Evolutionary conservation across 495 filamentous ascomycete genomes (phyloP), one percentile per base, ranked within the genome.

Genomic region (Ramalina intermedia): DNA sequence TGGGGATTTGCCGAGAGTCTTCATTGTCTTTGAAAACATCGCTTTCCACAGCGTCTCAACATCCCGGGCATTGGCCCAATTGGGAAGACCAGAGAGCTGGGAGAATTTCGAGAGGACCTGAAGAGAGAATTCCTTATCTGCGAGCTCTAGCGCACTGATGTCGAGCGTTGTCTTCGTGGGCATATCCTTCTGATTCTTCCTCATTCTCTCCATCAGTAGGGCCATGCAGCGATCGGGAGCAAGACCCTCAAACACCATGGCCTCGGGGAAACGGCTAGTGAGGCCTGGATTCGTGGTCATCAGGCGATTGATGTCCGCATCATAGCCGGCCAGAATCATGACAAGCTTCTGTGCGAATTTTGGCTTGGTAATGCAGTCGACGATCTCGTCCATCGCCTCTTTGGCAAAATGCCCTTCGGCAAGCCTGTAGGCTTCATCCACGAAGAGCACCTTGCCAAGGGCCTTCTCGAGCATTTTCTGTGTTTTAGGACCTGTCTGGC

Each of bases 251-350:
- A 78, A 79, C 2, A 64, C 50, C 7, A 79, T 48, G 23, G 65
- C 62, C 13, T 73, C 71, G 0, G 72, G 60, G 59, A 78, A 78
- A 6, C 73, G 68, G 51, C 74, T 74, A 1, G 66, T 65, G 6
- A 79, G 55, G 2, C 74, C 74, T 0, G 63, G 61, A 41, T 78
- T 77, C 9, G 63, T 58, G 2, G 60, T 47, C 74, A 89, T 76
- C 1, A 91, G 70, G 0, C 70, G 65, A 56, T 88, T 79, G 54
- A 89, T 87, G 29, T 87, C 80, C 1, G 65, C 49, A 27, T 78
- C 74, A 50, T 89, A 87, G 2, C 85, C 85, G 0, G 85, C 85
- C 0, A 89, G 68, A 39, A 91, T 85, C 14, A 83, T 69, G 38
- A 91, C 69, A 1, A 91, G 58, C 50, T 81, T 87, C 41, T 73